Evolutionary conservation across 257 asterid species (phyloP), one percentile per base, ranked within the genome.

Genomic region (Hygrophila difformis): DNA sequence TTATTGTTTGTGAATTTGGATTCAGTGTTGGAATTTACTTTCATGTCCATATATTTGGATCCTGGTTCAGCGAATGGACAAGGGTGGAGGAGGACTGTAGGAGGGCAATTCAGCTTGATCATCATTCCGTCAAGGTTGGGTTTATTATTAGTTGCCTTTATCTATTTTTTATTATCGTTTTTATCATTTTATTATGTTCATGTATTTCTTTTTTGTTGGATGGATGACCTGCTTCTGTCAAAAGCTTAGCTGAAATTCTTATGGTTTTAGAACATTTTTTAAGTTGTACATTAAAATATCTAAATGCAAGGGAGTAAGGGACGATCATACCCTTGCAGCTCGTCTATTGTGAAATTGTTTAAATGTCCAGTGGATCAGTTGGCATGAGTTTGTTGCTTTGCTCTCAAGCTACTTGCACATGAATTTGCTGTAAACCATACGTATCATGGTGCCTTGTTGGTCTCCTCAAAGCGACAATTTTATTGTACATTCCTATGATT

Each of bases 11-110:
- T 20, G 10, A 9, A 10, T 18, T 4, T 8, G 19, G 14, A 11
- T 56, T 29, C 4, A 9, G 14, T 36, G 11, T 44, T 42, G 19
- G 18, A 21, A 12, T 12, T 18, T 37, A 8, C 20, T 20, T 13
- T 8, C n/a, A 1, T 18, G 24, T 21, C 8, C 13, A 8, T 11
- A 39, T 12, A 34, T 33, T 51, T 40, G 21, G 19, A 12, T 36
- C 37, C 13, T 39, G 12, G 29, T 59, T 8, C 43, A 81, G 84
- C 40, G 74, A 81, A 8, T 77, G 87, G 93, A 53, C 57, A 13
- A 69, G 71, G 45, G 75, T 72, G 60, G 79, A 72, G 66, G 75
- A 68, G 40, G 73, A 72, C 47, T 64, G 76, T 41, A 57, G 73
- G 58, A 61, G 41, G 42, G 76, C 79, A 8, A 34, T 68, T 49